A percentile compares a stretch with the other conserved stretches of the same genome.
These are phyloP conservation scores for Lipomyces starkeyi DNA, from an alignment of 805 yeast species.

Conservation along the genomic window DNA sequence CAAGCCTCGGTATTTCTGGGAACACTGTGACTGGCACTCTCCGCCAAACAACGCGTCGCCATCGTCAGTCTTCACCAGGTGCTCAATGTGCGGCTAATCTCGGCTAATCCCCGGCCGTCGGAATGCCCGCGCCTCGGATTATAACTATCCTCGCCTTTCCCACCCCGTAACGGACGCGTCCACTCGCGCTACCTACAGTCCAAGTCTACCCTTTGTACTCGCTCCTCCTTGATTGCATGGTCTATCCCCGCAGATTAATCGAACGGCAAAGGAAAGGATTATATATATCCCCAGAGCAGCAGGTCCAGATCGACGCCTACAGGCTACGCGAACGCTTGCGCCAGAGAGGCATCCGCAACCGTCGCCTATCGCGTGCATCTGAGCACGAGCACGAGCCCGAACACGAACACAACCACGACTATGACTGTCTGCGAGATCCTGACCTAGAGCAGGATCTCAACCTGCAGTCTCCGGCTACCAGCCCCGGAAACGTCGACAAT, in stretches of 20 bases:
- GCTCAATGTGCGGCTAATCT: too few relatives aligned
- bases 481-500: neutral
- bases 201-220: neutral
- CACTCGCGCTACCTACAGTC: too few relatives aligned
- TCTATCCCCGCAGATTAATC: slow-evolving; percentile 20
- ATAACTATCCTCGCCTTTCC: too few relatives aligned
- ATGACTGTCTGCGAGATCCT: neutral
- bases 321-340: slow-evolving; percentile 21
- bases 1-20: too few relatives aligned
- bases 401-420: neutral
- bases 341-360: slow-evolving; percentile 21
- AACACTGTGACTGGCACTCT: too few relatives aligned
- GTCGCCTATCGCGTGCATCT: slow-evolving; percentile 1
- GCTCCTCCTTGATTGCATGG: neutral
- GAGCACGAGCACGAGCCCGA: neutral
- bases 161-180: too few relatives aligned
- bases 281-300: slow-evolving; percentile 13
- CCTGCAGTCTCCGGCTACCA: neutral
- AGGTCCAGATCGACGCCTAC: slow-evolving; percentile 15
- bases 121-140: too few relatives aligned
- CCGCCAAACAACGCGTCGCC: too few relatives aligned
- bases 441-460: neutral
- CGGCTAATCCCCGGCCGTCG: too few relatives aligned
- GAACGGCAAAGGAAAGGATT: slow-evolving; percentile 18
- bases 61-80: too few relatives aligned